Conservation (phyloP, 1,284 basidiomycete genomes). For the Rhodotorula sp. region DNA sequence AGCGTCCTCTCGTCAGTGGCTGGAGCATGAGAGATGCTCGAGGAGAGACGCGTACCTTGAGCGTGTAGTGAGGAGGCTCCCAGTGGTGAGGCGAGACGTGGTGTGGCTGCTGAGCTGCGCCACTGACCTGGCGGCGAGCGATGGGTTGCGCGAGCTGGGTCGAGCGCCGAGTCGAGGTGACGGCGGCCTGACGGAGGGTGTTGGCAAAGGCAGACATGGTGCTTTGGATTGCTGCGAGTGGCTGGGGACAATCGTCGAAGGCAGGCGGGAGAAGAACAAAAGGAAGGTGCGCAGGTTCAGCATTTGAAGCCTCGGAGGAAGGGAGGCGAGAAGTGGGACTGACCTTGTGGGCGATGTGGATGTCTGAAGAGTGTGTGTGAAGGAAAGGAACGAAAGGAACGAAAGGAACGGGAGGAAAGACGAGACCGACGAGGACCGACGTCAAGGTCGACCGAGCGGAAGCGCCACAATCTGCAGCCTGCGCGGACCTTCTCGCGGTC, state of each 20-base stretch:
- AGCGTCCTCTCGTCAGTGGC: background rate
- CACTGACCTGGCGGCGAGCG: background rate
- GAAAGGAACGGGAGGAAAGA: no score
- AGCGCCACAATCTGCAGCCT: no score
- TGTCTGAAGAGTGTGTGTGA: no score
- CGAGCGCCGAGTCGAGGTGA: background rate
- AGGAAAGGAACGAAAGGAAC: no score
- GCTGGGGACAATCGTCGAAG: background rate
- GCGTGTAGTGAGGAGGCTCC: constrained; percentile 3
- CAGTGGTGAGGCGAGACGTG: background rate
- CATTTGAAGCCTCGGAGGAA: background rate
- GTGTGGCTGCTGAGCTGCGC: background rate
- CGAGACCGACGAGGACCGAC: background rate
- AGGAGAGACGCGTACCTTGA: background rate
- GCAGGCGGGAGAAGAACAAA: background rate
- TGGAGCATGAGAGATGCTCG: background rate
- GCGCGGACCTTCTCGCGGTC: no score
- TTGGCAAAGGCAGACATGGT: constrained; percentile 1
- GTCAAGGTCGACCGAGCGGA: no score
- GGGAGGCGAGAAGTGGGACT: background rate
- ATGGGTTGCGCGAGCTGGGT: background rate
- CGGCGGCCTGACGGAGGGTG: background rate
- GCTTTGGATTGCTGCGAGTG: background rate
- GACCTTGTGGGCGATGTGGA: no score
- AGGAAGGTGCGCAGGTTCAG: background rate